Evolutionary conservation across 495 filamentous ascomycete genomes (phyloP).

Genomic region (Glutinoglossum americanum): DNA sequence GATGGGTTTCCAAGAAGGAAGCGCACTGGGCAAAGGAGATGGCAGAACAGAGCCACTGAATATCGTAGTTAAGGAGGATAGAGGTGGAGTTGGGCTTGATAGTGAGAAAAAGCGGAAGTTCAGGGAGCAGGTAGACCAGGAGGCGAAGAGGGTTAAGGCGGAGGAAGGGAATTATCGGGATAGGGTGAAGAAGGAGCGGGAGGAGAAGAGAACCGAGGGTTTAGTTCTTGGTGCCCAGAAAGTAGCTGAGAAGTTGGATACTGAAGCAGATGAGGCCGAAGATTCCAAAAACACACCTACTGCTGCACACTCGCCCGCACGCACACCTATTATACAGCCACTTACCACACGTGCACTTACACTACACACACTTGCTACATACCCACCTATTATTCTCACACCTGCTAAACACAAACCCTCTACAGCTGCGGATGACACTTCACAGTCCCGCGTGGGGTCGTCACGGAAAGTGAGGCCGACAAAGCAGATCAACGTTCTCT

Average conservation of each 20-base stretch:
- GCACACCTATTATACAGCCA: no score
- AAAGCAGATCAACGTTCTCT: constrained; percentile 54
- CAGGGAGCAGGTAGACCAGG: constrained; percentile 32
- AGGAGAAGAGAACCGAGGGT: constrained; percentile 44
- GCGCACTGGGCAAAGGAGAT: constrained; percentile 39
- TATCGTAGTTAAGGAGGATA: constrained; percentile 50
- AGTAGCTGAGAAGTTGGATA: constrained; percentile 54
- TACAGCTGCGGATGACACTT: neutral
- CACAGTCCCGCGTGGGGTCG: neutral
- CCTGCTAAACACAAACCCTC: no score
- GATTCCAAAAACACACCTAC: constrained; percentile 6
- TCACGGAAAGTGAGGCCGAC: constrained; percentile 20
- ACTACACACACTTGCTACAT: no score
- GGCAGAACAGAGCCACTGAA: constrained; percentile 41
- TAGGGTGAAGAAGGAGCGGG: constrained; percentile 45
- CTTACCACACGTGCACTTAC: no score
- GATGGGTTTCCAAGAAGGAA: constrained; percentile 65
- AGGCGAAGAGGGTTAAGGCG: constrained; percentile 36
- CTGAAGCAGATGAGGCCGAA: constrained; percentile 14
- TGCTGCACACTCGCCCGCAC: no score
- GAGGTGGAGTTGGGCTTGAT: constrained; percentile 72
- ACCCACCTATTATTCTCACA: no score
- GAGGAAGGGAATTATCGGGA: constrained; percentile 60
- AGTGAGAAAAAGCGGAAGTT: constrained; percentile 67
- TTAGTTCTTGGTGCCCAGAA: constrained; percentile 57